phyloP scores from a whole-genome alignment of 2,329 filamentous ascomycete species.

The Aspergillus carbonarius region DNA sequence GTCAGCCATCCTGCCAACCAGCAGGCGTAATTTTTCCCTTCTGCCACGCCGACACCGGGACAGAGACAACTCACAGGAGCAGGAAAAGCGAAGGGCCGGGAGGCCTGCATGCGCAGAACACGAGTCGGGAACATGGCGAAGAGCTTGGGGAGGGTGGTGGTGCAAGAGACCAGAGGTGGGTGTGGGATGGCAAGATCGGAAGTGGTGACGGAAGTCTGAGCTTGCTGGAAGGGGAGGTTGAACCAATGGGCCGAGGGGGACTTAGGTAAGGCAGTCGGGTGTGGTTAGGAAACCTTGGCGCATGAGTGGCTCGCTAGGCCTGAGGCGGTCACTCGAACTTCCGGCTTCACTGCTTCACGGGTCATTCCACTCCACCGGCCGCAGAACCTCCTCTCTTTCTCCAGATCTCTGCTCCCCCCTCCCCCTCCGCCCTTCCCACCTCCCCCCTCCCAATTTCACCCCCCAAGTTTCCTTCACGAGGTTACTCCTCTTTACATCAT shows the following conservation, averaged over 20 bases:
- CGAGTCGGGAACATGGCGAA: conserved; percentile 65
- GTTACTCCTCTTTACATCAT: conserved; percentile 30
- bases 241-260: conserved; percentile 10
- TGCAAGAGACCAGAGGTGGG: conserved; percentile 16
- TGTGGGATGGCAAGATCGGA: conserved; percentile 14
- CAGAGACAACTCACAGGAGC: conserved; percentile 63
- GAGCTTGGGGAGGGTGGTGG: conserved; percentile 10
- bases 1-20: conserved; percentile 41
- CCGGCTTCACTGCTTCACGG: conserved; percentile 38
- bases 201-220: conserved; percentile 25
- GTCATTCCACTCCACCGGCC: conserved; percentile 29
- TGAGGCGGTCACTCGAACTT: conserved; percentile 34
- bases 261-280: conserved; percentile 19
- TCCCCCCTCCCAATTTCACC: conserved; percentile 12
- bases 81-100: conserved; percentile 53
- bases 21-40: conserved; percentile 23
- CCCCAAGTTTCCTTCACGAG: conserved; percentile 14
- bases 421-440: conserved; percentile 11
- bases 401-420: conserved; percentile 22
- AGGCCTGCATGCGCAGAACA: conserved; percentile 61
- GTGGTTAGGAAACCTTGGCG: conserved; percentile 37
- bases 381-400: conserved; percentile 32
- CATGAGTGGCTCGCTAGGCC: conserved; percentile 39
- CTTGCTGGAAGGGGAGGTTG: conserved; percentile 17
- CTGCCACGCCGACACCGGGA: conserved; percentile 11